A percentile compares a stretch with the other conserved stretches of the same genome.
These are phyloP conservation scores for Trichoderma sp. DNA, from an alignment of 2,329 filamentous ascomycete species.

Conservation along the genomic window DNA sequence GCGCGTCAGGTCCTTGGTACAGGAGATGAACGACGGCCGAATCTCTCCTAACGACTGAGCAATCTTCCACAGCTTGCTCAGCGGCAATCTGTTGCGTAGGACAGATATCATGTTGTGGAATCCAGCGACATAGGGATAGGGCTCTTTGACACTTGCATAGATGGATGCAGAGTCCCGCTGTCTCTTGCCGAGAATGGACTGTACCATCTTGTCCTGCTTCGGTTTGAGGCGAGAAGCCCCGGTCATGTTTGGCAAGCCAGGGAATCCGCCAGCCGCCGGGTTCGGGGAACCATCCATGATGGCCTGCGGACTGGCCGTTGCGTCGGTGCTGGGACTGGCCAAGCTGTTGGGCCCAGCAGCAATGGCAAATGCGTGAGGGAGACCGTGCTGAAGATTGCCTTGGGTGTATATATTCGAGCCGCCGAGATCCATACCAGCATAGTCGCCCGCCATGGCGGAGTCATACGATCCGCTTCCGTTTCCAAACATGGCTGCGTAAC, in stretches of 20 bases:
- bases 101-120: slow-evolving; percentile 86
- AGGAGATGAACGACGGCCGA: slow-evolving; percentile 88
- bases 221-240: slow-evolving; percentile 38
- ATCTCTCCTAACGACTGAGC: slow-evolving; percentile 86
- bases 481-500: slow-evolving; percentile 49
- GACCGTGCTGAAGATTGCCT: slow-evolving; percentile 58
- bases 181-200: slow-evolving; percentile 56
- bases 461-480: slow-evolving; percentile 51
- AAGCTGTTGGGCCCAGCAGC: slow-evolving; percentile 60
- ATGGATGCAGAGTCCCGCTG: slow-evolving; percentile 75
- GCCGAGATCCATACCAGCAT: slow-evolving; percentile 53
- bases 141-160: slow-evolving; percentile 84
- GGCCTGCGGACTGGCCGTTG: slow-evolving; percentile 59
- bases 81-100: slow-evolving; percentile 73
- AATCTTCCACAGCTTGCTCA: slow-evolving; percentile 75
- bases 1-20: slow-evolving; percentile 80
- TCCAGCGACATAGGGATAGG: slow-evolving; percentile 84
- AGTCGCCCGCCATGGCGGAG: slow-evolving; percentile 44
- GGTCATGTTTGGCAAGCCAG: slow-evolving; percentile 27
- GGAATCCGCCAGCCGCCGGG: slow-evolving; percentile 26
- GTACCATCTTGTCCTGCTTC: slow-evolving; percentile 43
- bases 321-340: slow-evolving; percentile 63
- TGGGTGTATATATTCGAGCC: slow-evolving; percentile 50
- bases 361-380: slow-evolving; percentile 65
- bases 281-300: slow-evolving; percentile 55